Evolutionary conservation across 164 flowering plant genomes (phyloP).

Genomic region (Santalum album): DNA sequence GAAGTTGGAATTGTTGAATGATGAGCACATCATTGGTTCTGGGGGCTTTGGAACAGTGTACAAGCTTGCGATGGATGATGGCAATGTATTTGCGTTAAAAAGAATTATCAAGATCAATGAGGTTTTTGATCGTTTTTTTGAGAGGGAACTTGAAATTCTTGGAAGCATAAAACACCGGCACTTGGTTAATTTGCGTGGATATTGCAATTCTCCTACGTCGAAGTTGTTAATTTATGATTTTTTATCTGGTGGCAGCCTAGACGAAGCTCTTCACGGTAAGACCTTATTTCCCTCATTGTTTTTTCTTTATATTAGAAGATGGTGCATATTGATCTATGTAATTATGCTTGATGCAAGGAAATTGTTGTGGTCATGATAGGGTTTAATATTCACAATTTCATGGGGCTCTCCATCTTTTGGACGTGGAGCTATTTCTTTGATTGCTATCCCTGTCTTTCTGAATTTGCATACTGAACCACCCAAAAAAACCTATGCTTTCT

Average conservation of each 20-base stretch:
- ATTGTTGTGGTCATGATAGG: too few relatives aligned
- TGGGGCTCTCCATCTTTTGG: too few relatives aligned
- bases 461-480: too few relatives aligned
- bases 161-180: conserved; percentile 93
- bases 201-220: conserved; percentile 93
- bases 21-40: conserved; percentile 79
- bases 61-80: conserved; percentile 97
- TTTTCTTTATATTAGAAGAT: too few relatives aligned
- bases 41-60: conserved; percentile 97
- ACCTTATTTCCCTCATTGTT: neutral
- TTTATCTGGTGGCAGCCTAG: conserved; percentile 88
- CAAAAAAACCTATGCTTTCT: too few relatives aligned
- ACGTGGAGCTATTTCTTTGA: too few relatives aligned
- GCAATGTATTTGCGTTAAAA: conserved; percentile 85
- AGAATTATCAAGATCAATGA: conserved; percentile 79
- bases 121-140: conserved; percentile 87
- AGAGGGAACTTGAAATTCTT: conserved; percentile 96
- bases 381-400: too few relatives aligned
- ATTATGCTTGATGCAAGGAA: too few relatives aligned
- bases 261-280: conserved; percentile 95
- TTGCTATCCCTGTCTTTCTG: too few relatives aligned
- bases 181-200: conserved; percentile 89
- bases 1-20: conserved; percentile 73
- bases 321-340: neutral
- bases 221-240: conserved; percentile 86